Evolutionary conservation across 257 asterid genomes (phyloP).

Genomic region (Fraxinus anomala): DNA sequence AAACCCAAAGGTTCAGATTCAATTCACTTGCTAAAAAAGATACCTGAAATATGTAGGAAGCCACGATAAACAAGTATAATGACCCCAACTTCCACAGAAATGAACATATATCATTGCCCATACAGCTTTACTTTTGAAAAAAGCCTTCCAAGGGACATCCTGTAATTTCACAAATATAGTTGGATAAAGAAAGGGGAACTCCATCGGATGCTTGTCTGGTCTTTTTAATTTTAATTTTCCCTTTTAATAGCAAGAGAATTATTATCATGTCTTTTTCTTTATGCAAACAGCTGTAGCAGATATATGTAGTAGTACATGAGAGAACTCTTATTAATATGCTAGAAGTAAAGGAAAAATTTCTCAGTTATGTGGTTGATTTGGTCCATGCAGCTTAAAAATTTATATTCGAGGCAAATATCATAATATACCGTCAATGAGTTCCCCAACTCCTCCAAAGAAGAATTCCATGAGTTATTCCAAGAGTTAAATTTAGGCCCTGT

Average conservation of each 20-base stretch:
- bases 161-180: slow-evolving; percentile 36
- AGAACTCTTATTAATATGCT: slow-evolving; percentile 7
- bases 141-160: slow-evolving; percentile 95
- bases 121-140: slow-evolving; percentile 83
- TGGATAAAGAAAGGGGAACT: slow-evolving; percentile 13
- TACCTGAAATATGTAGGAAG: slow-evolving; percentile 98
- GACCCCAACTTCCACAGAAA: slow-evolving; percentile 99
- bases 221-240: neutral
- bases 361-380: neutral
- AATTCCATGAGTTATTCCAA: slow-evolving; percentile 43
- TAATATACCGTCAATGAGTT: slow-evolving; percentile 58
- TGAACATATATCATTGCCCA: slow-evolving; percentile 99
- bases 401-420: slow-evolving; percentile 6
- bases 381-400: slow-evolving; percentile 3
- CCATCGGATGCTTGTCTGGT: slow-evolving; percentile 7
- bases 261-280: neutral
- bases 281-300: slow-evolving; percentile 16
- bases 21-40: slow-evolving; percentile 16
- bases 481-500: slow-evolving; percentile 60
- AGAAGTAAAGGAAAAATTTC: slow-evolving; percentile 6
- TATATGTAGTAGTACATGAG: neutral
- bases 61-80: slow-evolving; percentile 91
- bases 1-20: neutral
- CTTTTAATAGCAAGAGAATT: neutral
- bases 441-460: slow-evolving; percentile 69